Evolutionary conservation across 495 filamentous ascomycete genomes (phyloP), one percentile per base, ranked within the genome.

Genomic region (Penicillium pulvis): DNA sequence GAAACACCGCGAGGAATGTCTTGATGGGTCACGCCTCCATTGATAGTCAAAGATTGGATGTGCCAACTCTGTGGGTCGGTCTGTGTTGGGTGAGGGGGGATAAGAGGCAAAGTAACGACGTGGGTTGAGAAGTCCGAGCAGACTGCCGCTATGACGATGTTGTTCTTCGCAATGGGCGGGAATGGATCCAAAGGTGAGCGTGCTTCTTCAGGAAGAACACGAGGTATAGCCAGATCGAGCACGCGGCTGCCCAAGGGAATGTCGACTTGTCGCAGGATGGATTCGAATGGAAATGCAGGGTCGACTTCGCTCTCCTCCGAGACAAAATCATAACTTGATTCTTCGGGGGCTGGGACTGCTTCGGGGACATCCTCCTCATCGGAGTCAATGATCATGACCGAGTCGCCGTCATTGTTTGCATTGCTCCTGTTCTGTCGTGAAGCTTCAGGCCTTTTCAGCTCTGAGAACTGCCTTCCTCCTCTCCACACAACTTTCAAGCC

Each of bases 401-500:
- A 77, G 65, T 91, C 86, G 19, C 78, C 75, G 49, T 59, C 68
- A 36, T 74, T 72, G 51, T 74, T 77, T 63, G 69, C 48, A 71
- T 58, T 52, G 52, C 51, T 61, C 45, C 71, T 75, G 48, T 66
- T 64, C 43, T 64, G 62, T 8, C 61, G 62, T 10, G 54, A 41
- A n/a, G 61, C 30, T 19, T 55, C 55, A 8, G 61, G 64, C 51
- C 51, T 50, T 51, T 72, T 71, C 33, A 72, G 51, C 17, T 72
- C 61, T 53, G 88, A 87, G 57, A 91, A 85, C 19, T 80, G 75
- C 28, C 76, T 81, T 20, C 92, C 92, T 56, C 91, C 92, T 66
- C 89, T 81, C 92, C 92, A 97, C 24, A 92, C 62, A 24, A 95
- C 71, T 41, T 85, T 87, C 30, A 96, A 55, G 24, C 92, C 92